A percentile compares a stretch with the other conserved stretches of the same genome.
Evolutionary conservation across 2,329 filamentous ascomycete genomes (phyloP).

Genomic region (Phoma sp.): DNA sequence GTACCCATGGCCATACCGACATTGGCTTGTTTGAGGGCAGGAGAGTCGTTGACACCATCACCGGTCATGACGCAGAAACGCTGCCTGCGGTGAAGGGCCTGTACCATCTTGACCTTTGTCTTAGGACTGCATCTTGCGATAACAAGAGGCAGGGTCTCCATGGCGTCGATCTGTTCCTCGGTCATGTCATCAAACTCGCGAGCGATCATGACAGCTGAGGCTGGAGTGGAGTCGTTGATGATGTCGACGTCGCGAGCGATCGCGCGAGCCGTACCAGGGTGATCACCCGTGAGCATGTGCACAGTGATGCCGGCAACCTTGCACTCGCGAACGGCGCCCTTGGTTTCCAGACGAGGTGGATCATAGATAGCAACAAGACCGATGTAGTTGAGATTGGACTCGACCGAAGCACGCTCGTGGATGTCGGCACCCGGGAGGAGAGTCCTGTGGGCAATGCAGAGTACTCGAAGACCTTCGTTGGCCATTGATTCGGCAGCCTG

Average conservation of each 20-base stretch:
- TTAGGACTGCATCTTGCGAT: slow-evolving; percentile 54
- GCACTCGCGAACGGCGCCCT: slow-evolving; percentile 56
- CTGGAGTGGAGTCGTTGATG: slow-evolving; percentile 33
- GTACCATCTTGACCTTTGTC: slow-evolving; percentile 57
- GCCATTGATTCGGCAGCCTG: slow-evolving; percentile 45
- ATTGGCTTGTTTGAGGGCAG: slow-evolving; percentile 49
- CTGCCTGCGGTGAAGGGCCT: slow-evolving; percentile 47
- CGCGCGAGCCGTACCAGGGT: slow-evolving; percentile 53
- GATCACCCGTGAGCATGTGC: slow-evolving; percentile 58
- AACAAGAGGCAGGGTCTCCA: slow-evolving; percentile 52
- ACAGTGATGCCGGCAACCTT: slow-evolving; percentile 56
- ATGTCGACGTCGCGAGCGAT: slow-evolving; percentile 57
- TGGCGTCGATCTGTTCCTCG: slow-evolving; percentile 51
- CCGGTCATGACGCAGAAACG: slow-evolving; percentile 53
- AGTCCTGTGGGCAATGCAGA: slow-evolving; percentile 47
- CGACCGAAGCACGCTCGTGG: slow-evolving; percentile 64
- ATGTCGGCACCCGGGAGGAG: slow-evolving; percentile 36
- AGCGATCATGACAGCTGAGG: slow-evolving; percentile 50
- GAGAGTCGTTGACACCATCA: slow-evolving; percentile 51
- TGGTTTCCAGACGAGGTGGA: slow-evolving; percentile 81
- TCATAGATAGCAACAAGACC: slow-evolving; percentile 89
- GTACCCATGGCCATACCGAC: slow-evolving; percentile 53
- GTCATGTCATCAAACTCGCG: slow-evolving; percentile 53
- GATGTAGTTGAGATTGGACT: slow-evolving; percentile 72
- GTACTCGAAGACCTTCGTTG: slow-evolving; percentile 46